Evolutionary conservation across 1,284 basidiomycete genomes (phyloP).

Genomic region (Athelia sp.): DNA sequence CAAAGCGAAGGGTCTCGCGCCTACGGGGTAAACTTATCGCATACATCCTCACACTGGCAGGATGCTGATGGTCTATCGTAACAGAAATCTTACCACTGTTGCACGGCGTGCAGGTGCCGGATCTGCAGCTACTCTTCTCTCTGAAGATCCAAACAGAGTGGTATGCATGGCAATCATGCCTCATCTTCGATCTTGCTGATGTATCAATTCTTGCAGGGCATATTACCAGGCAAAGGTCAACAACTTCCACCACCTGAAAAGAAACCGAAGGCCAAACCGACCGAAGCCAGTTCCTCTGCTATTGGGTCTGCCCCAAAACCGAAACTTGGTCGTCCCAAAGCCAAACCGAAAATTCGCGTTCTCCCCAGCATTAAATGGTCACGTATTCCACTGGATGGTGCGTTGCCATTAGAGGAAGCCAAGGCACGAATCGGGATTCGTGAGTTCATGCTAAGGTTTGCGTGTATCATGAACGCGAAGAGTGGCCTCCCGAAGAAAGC

Average conservation of each 20-base stretch:
- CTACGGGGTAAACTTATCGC: conserved; percentile 52
- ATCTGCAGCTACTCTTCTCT: conserved; percentile 4
- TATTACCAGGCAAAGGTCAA: conserved; percentile 20
- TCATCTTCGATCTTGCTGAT: background rate
- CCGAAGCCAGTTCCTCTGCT: conserved; percentile 24
- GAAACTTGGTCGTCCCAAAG: background rate
- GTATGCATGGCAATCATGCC: background rate
- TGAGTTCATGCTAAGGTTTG: conserved; percentile 68
- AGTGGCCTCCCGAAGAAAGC: conserved; percentile 39
- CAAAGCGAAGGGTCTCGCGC: conserved; percentile 53
- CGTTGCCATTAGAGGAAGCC: conserved; percentile 34
- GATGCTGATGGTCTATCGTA: background rate
- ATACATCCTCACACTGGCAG: background rate
- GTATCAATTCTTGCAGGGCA: conserved; percentile 11
- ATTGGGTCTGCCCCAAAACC: background rate
- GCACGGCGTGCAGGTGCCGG: conserved; percentile 6
- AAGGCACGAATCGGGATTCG: conserved; percentile 64
- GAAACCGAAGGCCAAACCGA: conserved; percentile 16
- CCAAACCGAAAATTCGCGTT: conserved; percentile 9
- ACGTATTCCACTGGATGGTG: conserved; percentile 32
- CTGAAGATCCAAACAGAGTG: conserved; percentile 3
- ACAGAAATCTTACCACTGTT: conserved; percentile 14
- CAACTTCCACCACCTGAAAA: conserved; percentile 12
- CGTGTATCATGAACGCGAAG: conserved; percentile 36
- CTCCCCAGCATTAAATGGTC: conserved; percentile 38